Evolutionary conservation across 78 protist species (phyloP).

Genomic region (Emiliania huxleyi): DNA sequence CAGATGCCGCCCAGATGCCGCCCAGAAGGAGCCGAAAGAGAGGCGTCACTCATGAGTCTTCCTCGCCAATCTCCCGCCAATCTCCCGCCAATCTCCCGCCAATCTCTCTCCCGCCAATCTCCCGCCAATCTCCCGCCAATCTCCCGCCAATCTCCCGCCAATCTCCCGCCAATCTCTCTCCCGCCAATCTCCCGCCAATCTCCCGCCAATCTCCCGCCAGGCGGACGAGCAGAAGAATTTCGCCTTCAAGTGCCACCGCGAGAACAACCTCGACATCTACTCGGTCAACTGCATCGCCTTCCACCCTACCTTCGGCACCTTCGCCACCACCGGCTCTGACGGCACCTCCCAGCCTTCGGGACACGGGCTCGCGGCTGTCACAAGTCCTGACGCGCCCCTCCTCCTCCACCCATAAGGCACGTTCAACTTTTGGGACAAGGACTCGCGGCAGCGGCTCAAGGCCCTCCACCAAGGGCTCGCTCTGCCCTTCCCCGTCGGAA

Average conservation of each 20-base stretch:
- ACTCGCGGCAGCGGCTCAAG: constrained; percentile 59
- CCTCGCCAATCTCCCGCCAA: too few species aligned
- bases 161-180: too few species aligned
- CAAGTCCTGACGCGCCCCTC: background rate
- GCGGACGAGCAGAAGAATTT: constrained; percentile 40
- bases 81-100: too few species aligned
- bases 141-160: too few species aligned
- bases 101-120: too few species aligned
- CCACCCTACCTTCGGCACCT: constrained; percentile 80
- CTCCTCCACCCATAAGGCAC: background rate
- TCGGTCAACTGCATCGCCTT: constrained; percentile 78
- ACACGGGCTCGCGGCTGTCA: constrained; percentile 13
- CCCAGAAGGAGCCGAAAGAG: too few species aligned
- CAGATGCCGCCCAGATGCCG: too few species aligned
- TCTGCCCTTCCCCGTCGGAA: constrained; percentile 63
- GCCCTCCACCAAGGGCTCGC: constrained; percentile 32
- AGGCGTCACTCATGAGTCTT: too few species aligned
- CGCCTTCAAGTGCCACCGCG: constrained; percentile 92
- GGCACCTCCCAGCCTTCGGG: constrained; percentile 65
- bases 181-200: too few species aligned
- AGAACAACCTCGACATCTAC: constrained; percentile 56
- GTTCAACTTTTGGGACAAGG: constrained; percentile 49
- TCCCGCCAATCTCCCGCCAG: too few species aligned
- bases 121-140: too few species aligned
- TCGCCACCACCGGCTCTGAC: constrained; percentile 89